Percentiles rank a stretch among this genome's conserved stretches.
These are phyloP conservation scores for Saksenaea vasiformis DNA, from an alignment of 371 early-diverging fungal genomes.

Conservation along the genomic window DNA sequence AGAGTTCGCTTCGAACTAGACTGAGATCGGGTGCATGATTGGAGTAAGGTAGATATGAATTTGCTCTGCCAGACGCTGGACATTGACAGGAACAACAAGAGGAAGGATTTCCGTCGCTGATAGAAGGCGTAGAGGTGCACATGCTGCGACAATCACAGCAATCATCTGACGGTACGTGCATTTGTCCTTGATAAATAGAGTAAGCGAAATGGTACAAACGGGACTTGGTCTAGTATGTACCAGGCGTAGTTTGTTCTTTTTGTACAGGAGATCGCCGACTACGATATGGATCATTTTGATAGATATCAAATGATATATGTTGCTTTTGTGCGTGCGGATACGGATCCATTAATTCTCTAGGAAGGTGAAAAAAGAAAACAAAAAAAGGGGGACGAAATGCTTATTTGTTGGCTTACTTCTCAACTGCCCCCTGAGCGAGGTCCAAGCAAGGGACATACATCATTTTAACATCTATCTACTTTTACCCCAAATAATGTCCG, in stretches of 20 bases:
- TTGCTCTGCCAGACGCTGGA: constrained; percentile 14
- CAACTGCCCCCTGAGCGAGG: constrained; percentile 1
- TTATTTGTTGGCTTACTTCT: constrained; percentile 5
- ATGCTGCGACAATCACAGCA: constrained; percentile 10
- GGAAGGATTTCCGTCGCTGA: neutral
- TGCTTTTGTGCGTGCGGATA: neutral
- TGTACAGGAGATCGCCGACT: constrained; percentile 7
- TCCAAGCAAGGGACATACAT: constrained; percentile 1
- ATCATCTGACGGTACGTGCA: neutral
- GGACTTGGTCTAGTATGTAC: neutral
- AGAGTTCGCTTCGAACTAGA: constrained; percentile 3
- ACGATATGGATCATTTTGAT: constrained; percentile 11
- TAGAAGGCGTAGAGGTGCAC: neutral
- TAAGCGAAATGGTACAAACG: neutral
- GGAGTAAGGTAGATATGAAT: constrained; percentile 38
- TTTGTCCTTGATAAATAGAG: neutral
- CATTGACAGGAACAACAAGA: neutral
- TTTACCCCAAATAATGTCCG: neutral
- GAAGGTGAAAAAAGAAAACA: neutral
- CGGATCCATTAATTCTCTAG: neutral
- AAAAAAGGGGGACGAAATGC: neutral
- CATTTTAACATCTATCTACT: neutral
- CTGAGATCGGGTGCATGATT: neutral
- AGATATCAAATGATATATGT: neutral
- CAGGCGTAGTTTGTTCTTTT: constrained; percentile 5